Percentiles rank a stretch among this genome's conserved stretches.
These are phyloP conservation scores for Xylariaceae sp. DNA, from an alignment of 2,329 filamentous ascomycete genomes.

Conservation along the genomic window DNA sequence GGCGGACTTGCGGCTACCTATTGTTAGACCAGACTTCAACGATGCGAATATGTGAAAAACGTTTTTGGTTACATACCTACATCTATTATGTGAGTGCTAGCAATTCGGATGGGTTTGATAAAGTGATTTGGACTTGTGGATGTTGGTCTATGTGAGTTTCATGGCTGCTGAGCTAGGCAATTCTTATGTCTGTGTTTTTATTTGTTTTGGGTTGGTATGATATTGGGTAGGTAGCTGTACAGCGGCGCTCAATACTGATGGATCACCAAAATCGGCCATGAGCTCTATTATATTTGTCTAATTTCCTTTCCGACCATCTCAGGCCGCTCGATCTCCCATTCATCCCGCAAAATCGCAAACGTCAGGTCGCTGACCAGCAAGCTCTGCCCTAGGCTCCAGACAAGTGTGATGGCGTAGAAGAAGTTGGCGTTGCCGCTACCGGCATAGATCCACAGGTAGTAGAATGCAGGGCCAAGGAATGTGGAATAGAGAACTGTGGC, in stretches of 20 bases:
- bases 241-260: neutral
- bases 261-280: neutral
- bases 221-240: neutral
- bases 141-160: too few relatives aligned
- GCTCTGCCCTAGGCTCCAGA: conserved; percentile 89
- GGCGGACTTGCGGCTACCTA: too few relatives aligned
- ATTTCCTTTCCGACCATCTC: conserved; percentile 87
- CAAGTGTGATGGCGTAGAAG: conserved; percentile 98
- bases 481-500: conserved; percentile 82
- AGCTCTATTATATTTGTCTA: conserved; percentile 68
- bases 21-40: too few relatives aligned
- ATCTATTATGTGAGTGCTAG: too few relatives aligned
- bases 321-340: conserved; percentile 88
- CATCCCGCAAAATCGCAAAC: conserved; percentile 84
- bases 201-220: neutral
- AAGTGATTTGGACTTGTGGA: too few relatives aligned
- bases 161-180: too few relatives aligned
- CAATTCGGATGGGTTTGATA: too few relatives aligned
- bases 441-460: conserved; percentile 96
- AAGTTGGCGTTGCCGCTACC: conserved; percentile 98
- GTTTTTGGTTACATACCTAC: too few relatives aligned
- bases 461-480: conserved; percentile 89
- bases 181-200: neutral
- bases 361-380: conserved; percentile 82
- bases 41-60: too few relatives aligned